A percentile compares a stretch with the other conserved stretches of the same genome.
Evolutionary conservation across 164 flowering plant genomes (phyloP).

Genomic region (Pachysandra terminalis): DNA sequence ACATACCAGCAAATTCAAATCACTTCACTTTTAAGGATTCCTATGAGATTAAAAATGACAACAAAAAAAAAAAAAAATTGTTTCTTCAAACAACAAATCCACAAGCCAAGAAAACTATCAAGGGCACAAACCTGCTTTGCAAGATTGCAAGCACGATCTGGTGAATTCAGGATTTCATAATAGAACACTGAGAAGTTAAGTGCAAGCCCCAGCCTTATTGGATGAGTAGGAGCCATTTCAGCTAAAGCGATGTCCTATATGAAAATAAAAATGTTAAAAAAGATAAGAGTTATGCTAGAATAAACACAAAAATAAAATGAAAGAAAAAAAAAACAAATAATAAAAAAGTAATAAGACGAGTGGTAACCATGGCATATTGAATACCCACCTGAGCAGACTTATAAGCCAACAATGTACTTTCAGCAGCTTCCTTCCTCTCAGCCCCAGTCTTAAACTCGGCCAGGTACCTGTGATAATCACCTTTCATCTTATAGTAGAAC

Average conservation of each 20-base stretch:
- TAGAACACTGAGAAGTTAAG: conserved; percentile 82
- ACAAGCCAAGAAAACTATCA: neutral
- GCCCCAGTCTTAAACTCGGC: conserved; percentile 78
- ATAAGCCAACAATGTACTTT: conserved; percentile 70
- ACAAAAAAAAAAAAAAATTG: no score
- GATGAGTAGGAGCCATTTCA: conserved; percentile 72
- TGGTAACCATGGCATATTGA: neutral
- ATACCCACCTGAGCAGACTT: conserved; percentile 58
- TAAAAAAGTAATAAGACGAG: neutral
- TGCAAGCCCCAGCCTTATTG: conserved; percentile 77
- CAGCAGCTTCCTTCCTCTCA: conserved; percentile 82
- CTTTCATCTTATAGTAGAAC: conserved; percentile 78
- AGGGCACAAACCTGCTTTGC: conserved; percentile 58
- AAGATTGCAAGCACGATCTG: conserved; percentile 74
- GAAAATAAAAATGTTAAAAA: neutral
- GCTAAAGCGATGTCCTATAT: conserved; percentile 66
- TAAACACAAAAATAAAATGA: neutral
- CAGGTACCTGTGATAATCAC: conserved; percentile 76
- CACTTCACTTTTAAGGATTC: neutral
- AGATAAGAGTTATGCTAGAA: neutral
- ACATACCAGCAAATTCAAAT: neutral
- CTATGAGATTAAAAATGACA: neutral
- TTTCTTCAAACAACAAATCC: no score
- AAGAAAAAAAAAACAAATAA: neutral
- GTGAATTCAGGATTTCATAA: conserved; percentile 74